phyloP scores from a whole-genome alignment of 2,329 filamentous ascomycete genomes.

The Colletotrichum neosansevieriae region DNA sequence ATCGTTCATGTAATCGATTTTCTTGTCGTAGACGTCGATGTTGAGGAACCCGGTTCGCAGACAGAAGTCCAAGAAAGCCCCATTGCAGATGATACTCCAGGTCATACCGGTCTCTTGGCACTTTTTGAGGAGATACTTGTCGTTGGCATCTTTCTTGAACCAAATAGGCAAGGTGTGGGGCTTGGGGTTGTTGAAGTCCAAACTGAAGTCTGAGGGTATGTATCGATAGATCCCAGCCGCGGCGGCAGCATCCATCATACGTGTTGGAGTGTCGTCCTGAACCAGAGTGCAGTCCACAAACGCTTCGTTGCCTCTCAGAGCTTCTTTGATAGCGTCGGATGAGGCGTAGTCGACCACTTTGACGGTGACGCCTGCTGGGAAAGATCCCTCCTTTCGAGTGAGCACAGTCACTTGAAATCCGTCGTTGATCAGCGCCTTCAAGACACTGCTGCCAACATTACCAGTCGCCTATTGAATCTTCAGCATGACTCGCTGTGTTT shows the following conservation, averaged over 20 bases:
- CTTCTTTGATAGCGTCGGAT: conserved; percentile 59
- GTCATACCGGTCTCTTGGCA: conserved; percentile 38
- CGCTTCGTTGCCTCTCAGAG: conserved; percentile 68
- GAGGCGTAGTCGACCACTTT: conserved; percentile 61
- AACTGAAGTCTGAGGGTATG: conserved; percentile 69
- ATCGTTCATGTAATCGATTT: conserved; percentile 42
- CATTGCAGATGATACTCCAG: conserved; percentile 47
- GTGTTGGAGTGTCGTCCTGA: conserved; percentile 56
- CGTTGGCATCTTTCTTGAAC: conserved; percentile 39
- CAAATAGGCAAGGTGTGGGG: conserved; percentile 40
- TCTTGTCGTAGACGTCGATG: conserved; percentile 43
- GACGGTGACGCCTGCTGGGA: conserved; percentile 53
- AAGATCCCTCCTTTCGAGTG: conserved; percentile 53
- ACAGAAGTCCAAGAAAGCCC: conserved; percentile 47
- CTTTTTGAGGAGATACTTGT: conserved; percentile 18
- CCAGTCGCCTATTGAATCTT: conserved; percentile 45
- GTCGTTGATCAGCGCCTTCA: conserved; percentile 46
- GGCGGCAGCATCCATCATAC: conserved; percentile 65
- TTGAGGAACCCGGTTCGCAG: conserved; percentile 42
- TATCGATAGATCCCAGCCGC: conserved; percentile 71
- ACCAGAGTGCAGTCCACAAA: conserved; percentile 56
- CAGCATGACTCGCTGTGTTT: neutral
- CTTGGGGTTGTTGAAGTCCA: conserved; percentile 47
- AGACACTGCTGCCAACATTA: conserved; percentile 48
- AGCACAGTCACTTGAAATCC: conserved; percentile 64